Conservation (phyloP, 768 basidiomycete genomes). For the Kwoniella shandongensis region DNA sequence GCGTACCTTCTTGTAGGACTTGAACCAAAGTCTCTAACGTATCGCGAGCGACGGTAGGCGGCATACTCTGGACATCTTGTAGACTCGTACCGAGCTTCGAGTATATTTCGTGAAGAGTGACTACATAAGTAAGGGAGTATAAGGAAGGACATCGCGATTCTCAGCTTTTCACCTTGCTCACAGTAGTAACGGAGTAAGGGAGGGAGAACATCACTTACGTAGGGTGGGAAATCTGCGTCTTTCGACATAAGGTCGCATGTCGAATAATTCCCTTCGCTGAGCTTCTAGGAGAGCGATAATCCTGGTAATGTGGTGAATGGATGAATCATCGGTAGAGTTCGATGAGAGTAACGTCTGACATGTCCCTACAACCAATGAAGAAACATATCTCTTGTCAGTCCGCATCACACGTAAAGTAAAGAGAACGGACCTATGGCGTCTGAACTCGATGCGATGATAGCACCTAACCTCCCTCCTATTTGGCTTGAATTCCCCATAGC, state of each 20-base stretch:
- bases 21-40: slow-evolving; percentile 10
- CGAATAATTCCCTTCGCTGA: slow-evolving; percentile 32
- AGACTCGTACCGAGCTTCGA: slow-evolving; percentile 13
- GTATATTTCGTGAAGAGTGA: slow-evolving; percentile 29
- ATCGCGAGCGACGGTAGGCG: neutral
- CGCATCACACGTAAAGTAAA: neutral
- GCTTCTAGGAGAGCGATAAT: slow-evolving; percentile 33
- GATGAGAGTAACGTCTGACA: neutral
- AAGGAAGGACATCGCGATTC: neutral
- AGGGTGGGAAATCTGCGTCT: slow-evolving; percentile 22
- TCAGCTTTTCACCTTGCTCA: neutral
- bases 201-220: slow-evolving; percentile 18
- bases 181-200: no score
- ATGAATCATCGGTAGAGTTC: no score
- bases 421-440: slow-evolving; percentile 9
- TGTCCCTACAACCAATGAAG: neutral
- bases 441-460: slow-evolving; percentile 2
- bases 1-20: slow-evolving; percentile 37
- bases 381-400: slow-evolving; percentile 4
- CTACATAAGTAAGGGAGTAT: slow-evolving; percentile 1
- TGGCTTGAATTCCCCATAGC: neutral
- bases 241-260: slow-evolving; percentile 20
- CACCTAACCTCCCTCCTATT: neutral
- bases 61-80: neutral
- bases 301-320: no score